These are phyloP conservation scores for Arxiozyma slooffiae DNA, from an alignment of 1,139 yeast genomes.

Conservation along the genomic window DNA sequence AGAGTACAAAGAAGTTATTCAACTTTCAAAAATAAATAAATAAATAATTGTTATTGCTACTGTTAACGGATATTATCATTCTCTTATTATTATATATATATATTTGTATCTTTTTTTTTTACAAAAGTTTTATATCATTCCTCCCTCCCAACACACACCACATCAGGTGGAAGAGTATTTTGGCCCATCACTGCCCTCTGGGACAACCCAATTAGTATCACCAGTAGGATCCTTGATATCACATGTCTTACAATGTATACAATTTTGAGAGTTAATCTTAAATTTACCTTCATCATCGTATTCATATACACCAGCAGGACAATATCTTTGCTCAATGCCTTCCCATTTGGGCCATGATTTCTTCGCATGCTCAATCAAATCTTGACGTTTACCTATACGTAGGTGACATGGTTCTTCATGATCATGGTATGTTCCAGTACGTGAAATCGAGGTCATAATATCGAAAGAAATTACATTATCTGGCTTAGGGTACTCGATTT, in stretches of 20 bases:
- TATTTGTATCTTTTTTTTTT: too few relatives aligned
- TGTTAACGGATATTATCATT: neutral
- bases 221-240: constrained; percentile 93
- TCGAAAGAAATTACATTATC: constrained; percentile 87
- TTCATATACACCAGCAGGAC: constrained; percentile 98
- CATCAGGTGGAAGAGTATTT: constrained; percentile 41
- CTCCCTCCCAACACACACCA: too few relatives aligned
- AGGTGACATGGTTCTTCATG: constrained; percentile 90
- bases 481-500: constrained; percentile 87
- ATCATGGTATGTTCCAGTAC: constrained; percentile 93
- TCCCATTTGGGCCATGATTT: constrained; percentile 61
- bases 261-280: constrained; percentile 90
- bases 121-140: too few relatives aligned
- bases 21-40: constrained; percentile 3
- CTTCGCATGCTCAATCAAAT: constrained; percentile 56
- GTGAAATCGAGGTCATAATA: constrained; percentile 78
- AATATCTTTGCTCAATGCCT: constrained; percentile 85
- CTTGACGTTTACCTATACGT: constrained; percentile 59
- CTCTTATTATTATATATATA: neutral
- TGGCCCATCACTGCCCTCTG: constrained; percentile 98
- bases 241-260: constrained; percentile 96
- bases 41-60: constrained; percentile 1
- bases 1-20: constrained; percentile 74
- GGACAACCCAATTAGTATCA: constrained; percentile 90
- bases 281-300: constrained; percentile 65